Percentiles rank a stretch among this genome's conserved stretches.
These are phyloP conservation scores for Apostasia ramifera DNA, from an alignment of 106 monocot species.

Conservation along the genomic window DNA sequence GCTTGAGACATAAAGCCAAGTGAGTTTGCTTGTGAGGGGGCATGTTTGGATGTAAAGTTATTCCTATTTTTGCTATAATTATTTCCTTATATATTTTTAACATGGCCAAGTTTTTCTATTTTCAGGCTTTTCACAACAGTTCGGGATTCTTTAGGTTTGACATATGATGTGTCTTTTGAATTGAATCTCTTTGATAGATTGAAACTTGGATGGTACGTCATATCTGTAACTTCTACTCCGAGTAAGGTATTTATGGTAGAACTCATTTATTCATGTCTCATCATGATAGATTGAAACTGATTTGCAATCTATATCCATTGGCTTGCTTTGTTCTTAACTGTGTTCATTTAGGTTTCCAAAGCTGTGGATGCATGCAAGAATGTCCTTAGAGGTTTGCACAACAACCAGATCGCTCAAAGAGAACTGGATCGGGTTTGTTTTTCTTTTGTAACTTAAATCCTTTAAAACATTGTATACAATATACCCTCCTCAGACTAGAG, in stretches of 20 bases:
- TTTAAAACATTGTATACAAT: too few relatives aligned
- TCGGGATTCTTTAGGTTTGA: conserved; percentile 89
- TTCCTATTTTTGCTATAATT: too few relatives aligned
- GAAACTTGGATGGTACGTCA: conserved; percentile 92
- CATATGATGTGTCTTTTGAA: conserved; percentile 99
- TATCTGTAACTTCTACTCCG: conserved; percentile 95
- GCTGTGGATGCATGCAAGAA: conserved; percentile 99
- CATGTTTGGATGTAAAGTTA: too few relatives aligned
- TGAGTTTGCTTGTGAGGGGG: too few relatives aligned
- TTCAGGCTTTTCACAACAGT: conserved; percentile 96
- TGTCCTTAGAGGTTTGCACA: conserved; percentile 86
- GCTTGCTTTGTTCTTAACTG: not conserved
- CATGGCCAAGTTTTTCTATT: not conserved
- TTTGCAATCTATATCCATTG: not conserved
- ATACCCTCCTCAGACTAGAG: too few relatives aligned
- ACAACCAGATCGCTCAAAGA: conserved; percentile 66
- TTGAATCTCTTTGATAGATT: conserved; percentile 90
- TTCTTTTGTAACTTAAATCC: not conserved
- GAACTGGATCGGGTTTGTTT: conserved; percentile 82
- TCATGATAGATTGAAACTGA: not conserved
- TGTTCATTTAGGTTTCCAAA: conserved; percentile 56
- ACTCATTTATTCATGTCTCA: not conserved
- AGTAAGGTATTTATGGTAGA: conserved; percentile 47
- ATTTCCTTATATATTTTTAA: too few relatives aligned
- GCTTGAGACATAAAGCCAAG: too few relatives aligned